Percentiles rank a stretch among this genome's conserved stretches.
Evolutionary conservation across 371 early-diverging fungal genomes (phyloP).

Genomic region (Parasitella parasitica): DNA sequence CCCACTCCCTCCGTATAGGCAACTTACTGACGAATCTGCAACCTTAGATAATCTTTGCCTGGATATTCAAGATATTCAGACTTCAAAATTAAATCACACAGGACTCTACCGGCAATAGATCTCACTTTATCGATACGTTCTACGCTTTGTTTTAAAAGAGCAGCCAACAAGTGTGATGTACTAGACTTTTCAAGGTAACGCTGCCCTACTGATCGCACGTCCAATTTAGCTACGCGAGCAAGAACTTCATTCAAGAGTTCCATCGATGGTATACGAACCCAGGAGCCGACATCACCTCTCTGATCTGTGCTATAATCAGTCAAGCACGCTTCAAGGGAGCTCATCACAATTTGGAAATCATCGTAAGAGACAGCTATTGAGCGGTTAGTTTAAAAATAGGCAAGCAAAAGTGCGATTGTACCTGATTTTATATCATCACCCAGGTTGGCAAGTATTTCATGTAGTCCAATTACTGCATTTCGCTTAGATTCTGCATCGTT

Average conservation of each 20-base stretch:
- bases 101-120: conserved; percentile 60
- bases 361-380: conserved; percentile 35
- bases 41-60: conserved; percentile 23
- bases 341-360: conserved; percentile 44
- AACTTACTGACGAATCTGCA: conserved; percentile 12
- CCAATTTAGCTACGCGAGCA: conserved; percentile 44
- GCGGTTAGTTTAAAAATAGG: not conserved
- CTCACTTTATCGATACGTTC: conserved; percentile 84
- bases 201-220: conserved; percentile 9
- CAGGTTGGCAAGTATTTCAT: conserved; percentile 37
- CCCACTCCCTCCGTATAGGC: not conserved
- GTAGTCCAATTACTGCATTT: conserved; percentile 64
- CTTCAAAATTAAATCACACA: conserved; percentile 44
- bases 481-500: conserved; percentile 72
- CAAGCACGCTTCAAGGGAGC: conserved; percentile 57
- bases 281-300: conserved; percentile 95
- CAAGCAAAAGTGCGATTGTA: conserved; percentile 7
- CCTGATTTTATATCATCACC: conserved; percentile 43
- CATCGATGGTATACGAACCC: conserved; percentile 83
- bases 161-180: conserved; percentile 37
- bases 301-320: conserved; percentile 87
- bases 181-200: conserved; percentile 27
- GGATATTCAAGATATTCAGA: conserved; percentile 17
- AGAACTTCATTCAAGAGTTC: conserved; percentile 52
- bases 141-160: conserved; percentile 69